Evolutionary conservation across 495 filamentous ascomycete species (phyloP).

Genomic region (Hypoxylon crocopeplum): DNA sequence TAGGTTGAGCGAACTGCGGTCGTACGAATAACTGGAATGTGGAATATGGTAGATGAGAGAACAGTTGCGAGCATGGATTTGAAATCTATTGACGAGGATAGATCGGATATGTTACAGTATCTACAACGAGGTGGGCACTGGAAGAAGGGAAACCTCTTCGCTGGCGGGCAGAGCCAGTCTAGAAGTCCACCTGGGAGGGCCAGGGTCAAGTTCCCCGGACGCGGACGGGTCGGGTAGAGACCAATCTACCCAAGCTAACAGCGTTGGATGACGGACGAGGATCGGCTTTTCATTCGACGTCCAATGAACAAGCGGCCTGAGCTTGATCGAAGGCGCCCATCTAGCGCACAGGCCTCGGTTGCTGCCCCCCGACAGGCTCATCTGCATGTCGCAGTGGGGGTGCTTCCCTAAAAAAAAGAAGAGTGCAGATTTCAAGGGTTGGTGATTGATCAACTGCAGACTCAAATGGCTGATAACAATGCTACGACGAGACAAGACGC

Average conservation of each 20-base stretch:
- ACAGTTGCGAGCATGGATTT: constrained; percentile 23
- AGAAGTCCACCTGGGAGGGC: constrained; percentile 21
- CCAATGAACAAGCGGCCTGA: constrained; percentile 31
- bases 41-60: constrained; percentile 8
- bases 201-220: constrained; percentile 35
- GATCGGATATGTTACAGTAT: constrained; percentile 35
- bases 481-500: constrained; percentile 15
- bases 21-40: constrained; percentile 20
- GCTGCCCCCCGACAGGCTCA: constrained; percentile 35
- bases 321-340: constrained; percentile 34
- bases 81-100: constrained; percentile 7
- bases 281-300: constrained; percentile 29
- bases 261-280: constrained; percentile 30
- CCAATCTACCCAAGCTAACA: constrained; percentile 35
- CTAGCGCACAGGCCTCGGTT: constrained; percentile 37
- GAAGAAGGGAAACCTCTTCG: constrained; percentile 34
- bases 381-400: constrained; percentile 28
- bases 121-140: constrained; percentile 24
- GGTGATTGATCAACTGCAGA: constrained; percentile 13
- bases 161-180: constrained; percentile 32
- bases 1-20: constrained; percentile 10
- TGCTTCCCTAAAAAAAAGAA: constrained; percentile 18
- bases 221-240: constrained; percentile 38
- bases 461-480: constrained; percentile 9
- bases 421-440: constrained; percentile 10